Conservation (phyloP, 2,329 filamentous ascomycete genomes). For the Niveomyces coronatus region DNA sequence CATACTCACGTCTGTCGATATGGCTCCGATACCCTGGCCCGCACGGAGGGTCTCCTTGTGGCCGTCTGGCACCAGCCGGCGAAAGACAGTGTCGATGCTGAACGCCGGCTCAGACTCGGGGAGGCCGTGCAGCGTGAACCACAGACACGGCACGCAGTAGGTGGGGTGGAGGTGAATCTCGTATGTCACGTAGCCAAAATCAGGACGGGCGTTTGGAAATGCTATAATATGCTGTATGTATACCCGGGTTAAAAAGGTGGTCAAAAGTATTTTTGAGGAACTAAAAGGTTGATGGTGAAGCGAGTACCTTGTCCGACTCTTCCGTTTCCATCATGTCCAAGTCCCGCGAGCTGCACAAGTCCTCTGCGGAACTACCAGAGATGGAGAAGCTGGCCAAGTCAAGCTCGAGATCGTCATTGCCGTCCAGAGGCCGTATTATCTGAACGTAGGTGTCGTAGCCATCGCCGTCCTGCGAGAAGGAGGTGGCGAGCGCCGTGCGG, state of each 20-base stretch:
- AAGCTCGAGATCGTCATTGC: conserved; percentile 35
- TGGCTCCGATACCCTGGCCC: conserved; percentile 56
- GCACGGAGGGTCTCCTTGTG: conserved; percentile 49
- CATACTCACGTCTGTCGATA: conserved; percentile 63
- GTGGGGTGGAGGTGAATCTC: conserved; percentile 67
- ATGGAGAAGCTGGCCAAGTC: conserved; percentile 38
- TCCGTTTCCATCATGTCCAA: conserved; percentile 40
- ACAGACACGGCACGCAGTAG: conserved; percentile 65
- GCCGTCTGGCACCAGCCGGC: conserved; percentile 56
- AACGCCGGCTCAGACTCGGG: conserved; percentile 45
- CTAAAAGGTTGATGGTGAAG: conserved; percentile 6
- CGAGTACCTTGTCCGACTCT: conserved; percentile 40
- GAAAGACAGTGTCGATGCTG: conserved; percentile 59
- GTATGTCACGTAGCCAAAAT: conserved; percentile 49
- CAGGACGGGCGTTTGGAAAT: conserved; percentile 20
- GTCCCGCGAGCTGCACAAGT: conserved; percentile 24
- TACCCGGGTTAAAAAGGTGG: conserved; percentile 13
- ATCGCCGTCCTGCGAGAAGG: conserved; percentile 27
- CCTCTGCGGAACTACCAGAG: conserved; percentile 14
- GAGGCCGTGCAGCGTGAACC: conserved; percentile 57
- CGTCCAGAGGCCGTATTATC: conserved; percentile 43
- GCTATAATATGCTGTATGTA: conserved; percentile 29
- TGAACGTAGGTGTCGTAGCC: conserved; percentile 44
- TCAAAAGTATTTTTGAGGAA: conserved; percentile 1
- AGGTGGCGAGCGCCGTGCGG: conserved; percentile 39